Percentiles rank a stretch among this genome's conserved stretches.
phyloP scores from a whole-genome alignment of 2,329 filamentous ascomycete genomes.

The Xylaria sp. region DNA sequence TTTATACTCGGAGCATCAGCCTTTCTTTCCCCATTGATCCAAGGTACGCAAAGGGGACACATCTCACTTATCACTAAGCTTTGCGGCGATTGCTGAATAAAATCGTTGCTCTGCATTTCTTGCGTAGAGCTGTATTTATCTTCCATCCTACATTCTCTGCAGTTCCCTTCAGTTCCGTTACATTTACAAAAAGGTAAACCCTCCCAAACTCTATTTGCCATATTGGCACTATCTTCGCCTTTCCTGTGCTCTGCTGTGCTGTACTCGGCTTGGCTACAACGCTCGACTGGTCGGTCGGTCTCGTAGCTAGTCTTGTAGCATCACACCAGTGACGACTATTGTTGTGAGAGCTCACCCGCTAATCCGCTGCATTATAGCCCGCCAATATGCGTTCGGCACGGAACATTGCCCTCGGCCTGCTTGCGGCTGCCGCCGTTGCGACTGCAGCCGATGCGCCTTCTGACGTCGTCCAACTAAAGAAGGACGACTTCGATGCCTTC shows the following conservation, averaged over 20 bases:
- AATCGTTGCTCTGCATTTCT: conserved; percentile 27
- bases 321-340: conserved; percentile 16
- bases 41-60: conserved; percentile 40
- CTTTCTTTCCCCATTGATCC: conserved; percentile 44
- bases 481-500: conserved; percentile 88
- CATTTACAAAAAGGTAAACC: conserved; percentile 29
- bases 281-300: not conserved
- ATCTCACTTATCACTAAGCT: conserved; percentile 35
- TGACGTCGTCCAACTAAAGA: conserved; percentile 86
- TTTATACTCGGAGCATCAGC: conserved; percentile 44
- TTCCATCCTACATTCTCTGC: conserved; percentile 21
- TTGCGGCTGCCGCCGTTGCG: conserved; percentile 65
- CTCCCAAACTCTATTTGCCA: not conserved
- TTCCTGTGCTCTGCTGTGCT: conserved; percentile 3
- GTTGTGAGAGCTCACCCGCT: conserved; percentile 15
- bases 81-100: conserved; percentile 32
- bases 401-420: conserved; percentile 61
- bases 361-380: conserved; percentile 24
- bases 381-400: conserved; percentile 47
- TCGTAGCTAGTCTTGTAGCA: conserved; percentile 6
- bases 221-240: not conserved
- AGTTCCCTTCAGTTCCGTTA: conserved; percentile 21
- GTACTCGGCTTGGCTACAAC: not conserved
- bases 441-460: conserved; percentile 73
- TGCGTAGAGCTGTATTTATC: conserved; percentile 10